Evolutionary conservation across 768 basidiomycete genomes (phyloP).

Genomic region (Austroboletus eburneus): DNA sequence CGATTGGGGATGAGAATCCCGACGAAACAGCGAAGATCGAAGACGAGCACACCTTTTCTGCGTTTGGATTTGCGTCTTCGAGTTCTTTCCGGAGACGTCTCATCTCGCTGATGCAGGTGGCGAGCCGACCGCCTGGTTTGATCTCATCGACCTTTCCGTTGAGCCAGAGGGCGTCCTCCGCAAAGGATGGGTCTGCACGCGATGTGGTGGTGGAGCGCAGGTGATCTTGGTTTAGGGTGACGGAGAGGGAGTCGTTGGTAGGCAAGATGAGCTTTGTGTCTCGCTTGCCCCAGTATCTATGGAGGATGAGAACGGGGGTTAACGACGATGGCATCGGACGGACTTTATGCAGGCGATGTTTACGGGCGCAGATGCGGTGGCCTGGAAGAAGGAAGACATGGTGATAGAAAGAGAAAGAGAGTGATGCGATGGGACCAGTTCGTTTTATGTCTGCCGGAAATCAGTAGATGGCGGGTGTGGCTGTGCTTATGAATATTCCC

Average conservation of each 20-base stretch:
- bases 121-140: conserved; percentile 70
- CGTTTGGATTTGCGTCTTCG: conserved; percentile 63
- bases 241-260: conserved; percentile 97
- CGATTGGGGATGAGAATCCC: conserved; percentile 1
- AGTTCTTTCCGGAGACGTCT: conserved; percentile 68
- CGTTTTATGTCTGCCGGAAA: conserved; percentile 14
- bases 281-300: conserved; percentile 99
- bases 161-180: conserved; percentile 83
- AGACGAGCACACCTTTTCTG: conserved; percentile 53
- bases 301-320: background rate
- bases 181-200: conserved; percentile 71
- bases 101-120: conserved; percentile 86
- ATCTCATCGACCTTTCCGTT: conserved; percentile 92
- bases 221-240: conserved; percentile 95
- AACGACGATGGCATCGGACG: conserved; percentile 18
- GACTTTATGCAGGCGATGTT: conserved; percentile 99
- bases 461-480: conserved; percentile 14
- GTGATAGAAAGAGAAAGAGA: conserved; percentile 13
- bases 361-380: conserved; percentile 89
- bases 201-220: conserved; percentile 92
- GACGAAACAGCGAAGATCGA: background rate
- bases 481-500: conserved; percentile 10
- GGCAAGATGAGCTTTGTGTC: conserved; percentile 93
- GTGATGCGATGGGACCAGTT: no score
- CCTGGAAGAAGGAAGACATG: conserved; percentile 66